Evolutionary conservation across 768 basidiomycete species (phyloP), one percentile per base, ranked within the genome.

Genomic region (Epithele typhae): DNA sequence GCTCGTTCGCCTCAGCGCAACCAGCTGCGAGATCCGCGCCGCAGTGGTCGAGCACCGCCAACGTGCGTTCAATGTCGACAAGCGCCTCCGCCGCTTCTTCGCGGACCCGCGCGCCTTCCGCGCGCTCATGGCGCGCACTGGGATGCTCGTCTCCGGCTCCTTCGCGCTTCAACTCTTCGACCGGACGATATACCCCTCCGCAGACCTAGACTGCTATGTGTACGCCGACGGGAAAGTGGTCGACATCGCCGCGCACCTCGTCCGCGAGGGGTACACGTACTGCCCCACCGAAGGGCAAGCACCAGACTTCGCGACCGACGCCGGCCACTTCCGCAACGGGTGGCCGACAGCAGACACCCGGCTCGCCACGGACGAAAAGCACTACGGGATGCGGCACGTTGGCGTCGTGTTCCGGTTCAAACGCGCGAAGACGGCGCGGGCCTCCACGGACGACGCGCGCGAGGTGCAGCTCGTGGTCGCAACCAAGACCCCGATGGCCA

Each of bases 201-300:
- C 77, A 0, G 78, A 81, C 51, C 68, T 81, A 7, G 79, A 81
- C 44, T 32, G 81, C 4, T 80, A 80, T 55, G 61, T 67, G 14
- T 61, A 70, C 6, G 63, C 67, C 2, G 56, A 59, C 0, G 54
- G 59, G 27, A 57, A 63, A 33, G 36, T 47, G 11, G 9, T 40
- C 5, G 61, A 64, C 19, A 59, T 79, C 4, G 67, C 64, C 0
- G 37, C 37, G 7, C 76, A 70, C 60, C 55, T 79, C 0, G 27
- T 59, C 0, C 40, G 52, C 14, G 55, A 62, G 4, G 68, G 68
- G 0, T 74, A 73, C 44, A 12, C 21, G 0, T 73, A 56, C 40
- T 21, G 2, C 3, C 63, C 67, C 0, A 37, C 50, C 43, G 4
- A 43, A 14, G 25, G 9, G 3, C 68, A 68, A 41, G 43, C 41